Base-by-base conservation (phyloP, 441 rosid genomes). In the Populus hybrid region DNA sequence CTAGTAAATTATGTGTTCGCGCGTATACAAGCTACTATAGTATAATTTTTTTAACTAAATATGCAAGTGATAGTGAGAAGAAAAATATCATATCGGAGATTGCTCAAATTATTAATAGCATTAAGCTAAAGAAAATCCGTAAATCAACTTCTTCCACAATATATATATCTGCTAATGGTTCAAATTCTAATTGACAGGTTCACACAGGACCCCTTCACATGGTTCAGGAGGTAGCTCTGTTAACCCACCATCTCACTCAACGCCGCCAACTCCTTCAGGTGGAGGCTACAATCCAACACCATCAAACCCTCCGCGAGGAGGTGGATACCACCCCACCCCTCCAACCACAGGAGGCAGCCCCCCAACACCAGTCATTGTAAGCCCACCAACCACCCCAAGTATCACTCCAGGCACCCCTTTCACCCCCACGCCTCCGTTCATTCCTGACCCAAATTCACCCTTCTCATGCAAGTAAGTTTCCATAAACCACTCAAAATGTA, bases 361-460 rank as follows among this genome's bases (percentile, higher is more conserved):
- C 20, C 78, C 82, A 4, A 72, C 78, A 23, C 84, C 82, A 5
- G 30, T 71, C 72, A 35, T n/a, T 21, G 77, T 12, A 14, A 73
- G 32, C 53, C 79, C 77, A 9, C 85, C 85, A 23, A 23, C 67
- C 20, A n/a, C 81, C 12, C 77, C 84, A 10, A 50, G 67, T 35
- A 72, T 76, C 10, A 75, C 78, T 38, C 77, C 77, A 21, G 32
- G 66, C 69, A 77, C 75, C 30, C 78, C 81, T 10, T 46, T 8
- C 8, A 77, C 57, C 77, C 80, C 80, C 40, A 57, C 82, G 11
- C 86, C 86, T 63, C 86, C 86, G 1, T 78, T 40, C 65, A 38
- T 32, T 70, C 81, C 80, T 67, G 86, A 80, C 26, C 83, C 86
- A 0, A 83, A 76, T 26, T 80, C 84, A 8, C 86, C 86, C 10